Conservation (phyloP, 2,329 filamentous ascomycete species). For the Colletotrichum endophyticum region DNA sequence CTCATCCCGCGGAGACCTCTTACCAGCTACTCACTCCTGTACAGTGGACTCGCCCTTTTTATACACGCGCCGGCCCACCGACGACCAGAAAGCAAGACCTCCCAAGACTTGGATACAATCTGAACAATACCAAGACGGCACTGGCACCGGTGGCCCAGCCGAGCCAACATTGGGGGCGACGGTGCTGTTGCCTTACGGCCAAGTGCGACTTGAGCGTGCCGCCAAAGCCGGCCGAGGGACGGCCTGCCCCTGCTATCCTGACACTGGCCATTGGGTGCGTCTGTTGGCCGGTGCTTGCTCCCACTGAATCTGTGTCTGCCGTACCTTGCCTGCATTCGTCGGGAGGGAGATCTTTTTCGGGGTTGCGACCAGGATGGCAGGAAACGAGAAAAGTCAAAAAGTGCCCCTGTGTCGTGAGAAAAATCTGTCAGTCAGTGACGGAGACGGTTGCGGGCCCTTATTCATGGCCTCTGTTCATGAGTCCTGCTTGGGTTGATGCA, state of each 20-base stretch:
- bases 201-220: not conserved
- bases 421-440: not conserved
- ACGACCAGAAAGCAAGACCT: not conserved
- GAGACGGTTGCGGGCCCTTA: not conserved
- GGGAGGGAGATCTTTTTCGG: not conserved
- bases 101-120: not conserved
- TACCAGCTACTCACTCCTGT: not conserved
- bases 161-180: not conserved
- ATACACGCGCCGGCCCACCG: not conserved
- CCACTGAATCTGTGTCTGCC: not conserved
- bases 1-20: not conserved
- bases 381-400: not conserved
- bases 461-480: not conserved
- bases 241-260: not conserved
- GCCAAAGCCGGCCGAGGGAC: not conserved
- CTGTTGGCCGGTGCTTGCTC: not conserved
- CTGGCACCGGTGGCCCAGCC: not conserved
- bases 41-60: not conserved
- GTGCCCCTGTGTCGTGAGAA: not conserved
- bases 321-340: not conserved
- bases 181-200: not conserved
- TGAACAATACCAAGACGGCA: not conserved
- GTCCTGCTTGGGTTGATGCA: not conserved
- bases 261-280: not conserved
- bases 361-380: not conserved